These are phyloP conservation scores for Panus rudis DNA, from an alignment of 768 basidiomycete genomes.

Conservation along the genomic window DNA sequence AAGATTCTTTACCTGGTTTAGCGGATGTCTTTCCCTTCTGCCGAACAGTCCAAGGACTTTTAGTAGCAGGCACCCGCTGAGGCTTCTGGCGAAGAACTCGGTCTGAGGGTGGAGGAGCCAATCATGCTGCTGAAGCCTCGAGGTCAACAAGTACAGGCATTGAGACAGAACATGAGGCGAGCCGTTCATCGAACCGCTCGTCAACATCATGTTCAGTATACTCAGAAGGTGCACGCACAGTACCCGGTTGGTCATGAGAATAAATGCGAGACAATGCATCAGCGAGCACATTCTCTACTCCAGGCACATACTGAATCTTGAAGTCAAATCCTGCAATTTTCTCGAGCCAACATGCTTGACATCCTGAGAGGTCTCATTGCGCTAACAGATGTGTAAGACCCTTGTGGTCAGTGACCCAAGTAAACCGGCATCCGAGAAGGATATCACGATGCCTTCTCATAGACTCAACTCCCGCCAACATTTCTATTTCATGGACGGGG, in stretches of 20 bases:
- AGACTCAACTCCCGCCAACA: conserved; percentile 29
- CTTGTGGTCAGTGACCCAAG: conserved; percentile 23
- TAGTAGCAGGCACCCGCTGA: no score
- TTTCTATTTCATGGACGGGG: conserved; percentile 32
- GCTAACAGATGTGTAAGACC: conserved; percentile 15
- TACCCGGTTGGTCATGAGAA: conserved; percentile 14
- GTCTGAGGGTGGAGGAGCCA: no score
- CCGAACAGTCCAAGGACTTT: no score
- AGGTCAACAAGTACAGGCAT: conserved; percentile 9
- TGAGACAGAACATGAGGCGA: conserved; percentile 6
- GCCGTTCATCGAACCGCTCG: not conserved
- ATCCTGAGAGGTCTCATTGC: conserved; percentile 17
- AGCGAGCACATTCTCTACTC: conserved; percentile 17
- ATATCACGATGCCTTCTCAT: conserved; percentile 26
- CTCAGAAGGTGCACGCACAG: conserved; percentile 16
- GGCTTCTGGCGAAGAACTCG: no score
- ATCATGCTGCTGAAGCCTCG: conserved; percentile 6
- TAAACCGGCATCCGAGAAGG: conserved; percentile 18
- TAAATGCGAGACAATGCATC: conserved; percentile 20
- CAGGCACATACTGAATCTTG: conserved; percentile 23
- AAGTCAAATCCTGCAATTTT: conserved; percentile 24
- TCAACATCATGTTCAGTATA: conserved; percentile 13
- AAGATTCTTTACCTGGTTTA: no score
- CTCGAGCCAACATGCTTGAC: conserved; percentile 25
- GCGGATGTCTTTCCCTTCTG: conserved; percentile 14